Percentiles rank a stretch among this genome's conserved stretches.
These are phyloP conservation scores for Kodamaea kakaduensis DNA, from an alignment of 805 yeast genomes.

Conservation along the genomic window DNA sequence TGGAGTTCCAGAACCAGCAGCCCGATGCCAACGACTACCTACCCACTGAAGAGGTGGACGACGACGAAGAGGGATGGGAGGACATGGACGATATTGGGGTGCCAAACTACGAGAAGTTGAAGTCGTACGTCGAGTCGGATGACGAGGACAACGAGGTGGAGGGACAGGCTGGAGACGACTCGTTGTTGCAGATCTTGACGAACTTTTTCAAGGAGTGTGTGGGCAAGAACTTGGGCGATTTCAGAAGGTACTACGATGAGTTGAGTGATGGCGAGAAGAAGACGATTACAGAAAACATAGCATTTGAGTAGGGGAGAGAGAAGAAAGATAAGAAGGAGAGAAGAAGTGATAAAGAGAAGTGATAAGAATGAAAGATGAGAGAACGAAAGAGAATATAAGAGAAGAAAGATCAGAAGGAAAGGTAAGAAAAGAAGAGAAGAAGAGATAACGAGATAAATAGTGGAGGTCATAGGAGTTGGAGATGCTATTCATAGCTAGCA, in stretches of 20 bases:
- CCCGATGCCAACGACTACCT: slow-evolving; percentile 40
- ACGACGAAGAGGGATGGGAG: slow-evolving; percentile 65
- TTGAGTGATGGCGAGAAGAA: slow-evolving; percentile 53
- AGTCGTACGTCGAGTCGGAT: slow-evolving; percentile 50
- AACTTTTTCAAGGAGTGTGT: slow-evolving; percentile 58
- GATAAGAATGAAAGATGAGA: no score
- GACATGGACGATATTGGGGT: slow-evolving; percentile 66
- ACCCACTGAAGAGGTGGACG: slow-evolving; percentile 19
- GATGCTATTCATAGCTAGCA: no score
- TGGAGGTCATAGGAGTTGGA: no score
- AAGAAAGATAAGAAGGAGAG: background rate
- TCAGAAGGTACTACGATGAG: slow-evolving; percentile 46
- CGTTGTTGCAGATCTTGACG: slow-evolving; percentile 39
- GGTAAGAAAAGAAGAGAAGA: no score
- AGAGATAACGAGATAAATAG: no score
- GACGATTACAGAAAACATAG: slow-evolving; percentile 46
- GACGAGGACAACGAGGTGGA: slow-evolving; percentile 36
- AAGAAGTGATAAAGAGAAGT: slow-evolving; percentile 3
- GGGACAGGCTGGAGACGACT: slow-evolving; percentile 27
- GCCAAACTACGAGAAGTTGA: slow-evolving; percentile 59
- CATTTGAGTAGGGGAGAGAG: slow-evolving; percentile 20
- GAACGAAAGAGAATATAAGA: no score
- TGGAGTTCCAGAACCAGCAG: slow-evolving; percentile 58
- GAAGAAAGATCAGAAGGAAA: no score
- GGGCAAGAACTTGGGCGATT: slow-evolving; percentile 44